These are phyloP conservation scores for Cercospora sp. DNA, from an alignment of 2,329 filamentous ascomycete species.

Conservation along the genomic window DNA sequence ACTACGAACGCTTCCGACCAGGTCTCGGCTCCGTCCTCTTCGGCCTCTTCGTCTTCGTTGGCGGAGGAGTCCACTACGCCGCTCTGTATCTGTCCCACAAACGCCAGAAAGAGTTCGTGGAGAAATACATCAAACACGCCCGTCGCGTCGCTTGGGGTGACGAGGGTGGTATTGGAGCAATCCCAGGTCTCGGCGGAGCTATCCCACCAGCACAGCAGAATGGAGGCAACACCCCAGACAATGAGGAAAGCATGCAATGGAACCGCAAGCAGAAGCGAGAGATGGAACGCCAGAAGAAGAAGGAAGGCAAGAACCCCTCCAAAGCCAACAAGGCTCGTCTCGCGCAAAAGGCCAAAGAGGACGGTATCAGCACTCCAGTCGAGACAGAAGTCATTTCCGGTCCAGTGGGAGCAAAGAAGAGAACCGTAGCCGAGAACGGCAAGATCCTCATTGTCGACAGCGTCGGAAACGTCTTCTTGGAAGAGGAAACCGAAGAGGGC, in stretches of 20 bases:
- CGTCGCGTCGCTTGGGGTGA: constrained; percentile 88
- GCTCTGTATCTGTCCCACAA: constrained; percentile 84
- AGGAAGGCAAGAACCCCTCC: constrained; percentile 56
- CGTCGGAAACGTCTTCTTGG: constrained; percentile 88
- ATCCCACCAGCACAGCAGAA: constrained; percentile 44
- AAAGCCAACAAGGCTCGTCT: constrained; percentile 52
- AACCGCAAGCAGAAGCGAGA: constrained; percentile 86
- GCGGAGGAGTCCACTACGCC: constrained; percentile 84
- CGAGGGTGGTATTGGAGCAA: constrained; percentile 63
- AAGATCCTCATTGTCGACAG: constrained; percentile 93
- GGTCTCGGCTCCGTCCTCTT: constrained; percentile 81
- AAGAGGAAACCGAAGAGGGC: constrained; percentile 86
- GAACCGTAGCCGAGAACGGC: constrained; percentile 89
- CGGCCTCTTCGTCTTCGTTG: constrained; percentile 78
- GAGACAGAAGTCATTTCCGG: constrained; percentile 54
- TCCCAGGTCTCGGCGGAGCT: constrained; percentile 63
- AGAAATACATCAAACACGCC: constrained; percentile 87
- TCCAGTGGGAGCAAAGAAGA: constrained; percentile 76
- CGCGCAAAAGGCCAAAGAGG: constrained; percentile 52
- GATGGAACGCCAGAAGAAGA: constrained; percentile 81
- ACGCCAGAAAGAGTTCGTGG: constrained; percentile 86
- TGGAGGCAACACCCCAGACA: constrained; percentile 35
- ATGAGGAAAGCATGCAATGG: constrained; percentile 56
- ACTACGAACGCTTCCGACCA: constrained; percentile 91
- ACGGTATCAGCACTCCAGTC: constrained; percentile 56